phyloP scores from a whole-genome alignment of 163 green algal genomes.

The Chlamydomonas reinhardtii region DNA sequence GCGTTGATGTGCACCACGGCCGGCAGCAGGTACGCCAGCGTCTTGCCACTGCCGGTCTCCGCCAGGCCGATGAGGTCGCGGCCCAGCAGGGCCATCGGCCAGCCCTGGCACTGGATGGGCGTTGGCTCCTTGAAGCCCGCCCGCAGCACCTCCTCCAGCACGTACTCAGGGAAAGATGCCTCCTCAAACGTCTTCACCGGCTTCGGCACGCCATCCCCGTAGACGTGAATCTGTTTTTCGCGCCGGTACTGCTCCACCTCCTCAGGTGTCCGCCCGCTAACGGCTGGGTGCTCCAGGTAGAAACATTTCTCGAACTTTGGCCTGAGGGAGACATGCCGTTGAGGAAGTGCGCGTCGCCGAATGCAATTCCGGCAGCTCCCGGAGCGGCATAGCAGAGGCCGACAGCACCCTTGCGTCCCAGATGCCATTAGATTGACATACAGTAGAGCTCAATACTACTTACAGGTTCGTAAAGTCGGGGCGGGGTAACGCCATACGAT shows the following conservation, averaged over 20 bases:
- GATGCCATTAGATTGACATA: not conserved
- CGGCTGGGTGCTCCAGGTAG: constrained; percentile 72
- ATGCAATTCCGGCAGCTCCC: no score
- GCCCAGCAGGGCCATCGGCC: constrained; percentile 96
- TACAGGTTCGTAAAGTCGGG: constrained; percentile 84
- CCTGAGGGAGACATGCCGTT: not conserved
- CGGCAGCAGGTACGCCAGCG: constrained; percentile 95
- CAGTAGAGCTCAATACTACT: not conserved
- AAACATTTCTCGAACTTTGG: constrained; percentile 49
- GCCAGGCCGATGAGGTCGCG: constrained; percentile 95
- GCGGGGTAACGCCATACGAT: constrained; percentile 72
- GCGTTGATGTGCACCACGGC: constrained; percentile 97
- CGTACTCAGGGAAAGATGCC: constrained; percentile 81
- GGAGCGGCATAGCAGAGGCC: no score
- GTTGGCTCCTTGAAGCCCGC: constrained; percentile 86
- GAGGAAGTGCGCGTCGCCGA: not conserved
- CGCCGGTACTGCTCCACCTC: constrained; percentile 58
- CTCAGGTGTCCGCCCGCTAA: constrained; percentile 64
- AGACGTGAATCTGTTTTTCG: constrained; percentile 49
- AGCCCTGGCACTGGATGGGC: constrained; percentile 96
- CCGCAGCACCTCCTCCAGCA: constrained; percentile 70
- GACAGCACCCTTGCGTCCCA: not conserved
- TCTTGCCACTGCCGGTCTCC: constrained; percentile 98
- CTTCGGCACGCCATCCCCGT: constrained; percentile 78
- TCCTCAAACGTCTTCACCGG: constrained; percentile 86